phyloP scores from a whole-genome alignment of 441 rosid genomes.

The Flueggea neowawraea region DNA sequence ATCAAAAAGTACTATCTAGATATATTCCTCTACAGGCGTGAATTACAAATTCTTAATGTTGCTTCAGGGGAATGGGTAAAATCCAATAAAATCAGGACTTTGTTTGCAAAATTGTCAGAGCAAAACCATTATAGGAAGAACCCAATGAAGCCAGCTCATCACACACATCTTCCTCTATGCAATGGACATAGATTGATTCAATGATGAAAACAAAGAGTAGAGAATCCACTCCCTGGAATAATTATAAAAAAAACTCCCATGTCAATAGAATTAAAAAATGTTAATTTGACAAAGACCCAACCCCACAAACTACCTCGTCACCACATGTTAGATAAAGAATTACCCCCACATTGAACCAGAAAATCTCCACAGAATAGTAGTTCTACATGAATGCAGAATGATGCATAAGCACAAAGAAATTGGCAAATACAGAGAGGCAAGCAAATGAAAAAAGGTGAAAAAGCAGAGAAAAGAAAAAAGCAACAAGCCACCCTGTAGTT shows the following conservation, averaged over 20 bases:
- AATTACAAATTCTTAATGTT: background rate
- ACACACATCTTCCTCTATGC: conserved; percentile 4
- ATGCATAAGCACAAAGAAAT: background rate
- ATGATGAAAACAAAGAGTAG: background rate
- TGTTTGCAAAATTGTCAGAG: background rate
- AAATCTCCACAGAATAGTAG: background rate
- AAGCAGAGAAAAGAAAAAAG: background rate
- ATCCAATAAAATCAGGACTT: background rate
- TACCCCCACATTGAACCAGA: background rate
- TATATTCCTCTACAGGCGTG: background rate
- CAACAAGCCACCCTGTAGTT: background rate
- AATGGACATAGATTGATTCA: conserved; percentile 1
- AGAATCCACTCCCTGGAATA: background rate
- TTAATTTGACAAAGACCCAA: background rate
- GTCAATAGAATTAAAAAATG: background rate
- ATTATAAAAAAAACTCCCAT: background rate
- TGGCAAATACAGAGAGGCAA: background rate
- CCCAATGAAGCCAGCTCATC: conserved; percentile 1
- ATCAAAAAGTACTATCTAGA: background rate
- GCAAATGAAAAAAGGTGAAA: background rate
- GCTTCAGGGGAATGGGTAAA: background rate
- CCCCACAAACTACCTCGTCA: background rate
- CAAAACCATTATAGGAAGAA: background rate
- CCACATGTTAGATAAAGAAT: background rate
- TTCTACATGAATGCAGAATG: background rate